Percentiles rank a stretch among this genome's conserved stretches.
These are phyloP conservation scores for Fraxinus platypoda DNA, from an alignment of 305 asterid species.

Conservation along the genomic window DNA sequence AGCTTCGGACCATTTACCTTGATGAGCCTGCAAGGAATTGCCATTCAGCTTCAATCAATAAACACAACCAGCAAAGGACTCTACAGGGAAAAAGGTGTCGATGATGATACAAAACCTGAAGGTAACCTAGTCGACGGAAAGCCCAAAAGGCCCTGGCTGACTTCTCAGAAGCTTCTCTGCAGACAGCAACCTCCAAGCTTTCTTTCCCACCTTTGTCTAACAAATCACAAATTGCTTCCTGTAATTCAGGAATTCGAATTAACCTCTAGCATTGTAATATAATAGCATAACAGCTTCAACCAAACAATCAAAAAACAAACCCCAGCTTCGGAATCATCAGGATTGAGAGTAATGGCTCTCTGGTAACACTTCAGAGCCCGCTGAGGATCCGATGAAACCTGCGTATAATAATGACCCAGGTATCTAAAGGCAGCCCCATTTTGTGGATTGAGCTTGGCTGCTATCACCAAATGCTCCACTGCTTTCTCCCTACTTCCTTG, in stretches of 20 bases:
- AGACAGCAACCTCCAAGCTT: conserved; percentile 73
- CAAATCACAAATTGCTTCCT: conserved; percentile 81
- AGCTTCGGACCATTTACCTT: conserved; percentile 91
- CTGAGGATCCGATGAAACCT: conserved; percentile 51
- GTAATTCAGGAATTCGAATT: conserved; percentile 13
- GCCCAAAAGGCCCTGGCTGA: conserved; percentile 99
- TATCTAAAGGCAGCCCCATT: conserved; percentile 77
- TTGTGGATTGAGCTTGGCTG: conserved; percentile 79
- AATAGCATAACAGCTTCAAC: background rate
- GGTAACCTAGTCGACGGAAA: conserved; percentile 79
- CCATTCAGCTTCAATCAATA: conserved; percentile 13
- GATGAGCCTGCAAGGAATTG: conserved; percentile 59
- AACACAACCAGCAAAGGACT: conserved; percentile 6
- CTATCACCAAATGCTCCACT: conserved; percentile 72
- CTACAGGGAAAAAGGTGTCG: conserved; percentile 11
- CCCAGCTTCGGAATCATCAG: conserved; percentile 85
- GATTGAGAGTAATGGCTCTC: conserved; percentile 78
- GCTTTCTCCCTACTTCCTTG: conserved; percentile 50
- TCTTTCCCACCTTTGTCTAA: conserved; percentile 73
- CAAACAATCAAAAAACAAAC: conserved; percentile 29
- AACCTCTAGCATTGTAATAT: background rate
- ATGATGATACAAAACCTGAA: conserved; percentile 51
- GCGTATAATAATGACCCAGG: conserved; percentile 76
- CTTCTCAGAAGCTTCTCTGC: conserved; percentile 73
- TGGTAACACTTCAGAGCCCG: conserved; percentile 94